Evolutionary conservation across 2,329 filamentous ascomycete species (phyloP).

Genomic region (Ceratocystis huliohia): DNA sequence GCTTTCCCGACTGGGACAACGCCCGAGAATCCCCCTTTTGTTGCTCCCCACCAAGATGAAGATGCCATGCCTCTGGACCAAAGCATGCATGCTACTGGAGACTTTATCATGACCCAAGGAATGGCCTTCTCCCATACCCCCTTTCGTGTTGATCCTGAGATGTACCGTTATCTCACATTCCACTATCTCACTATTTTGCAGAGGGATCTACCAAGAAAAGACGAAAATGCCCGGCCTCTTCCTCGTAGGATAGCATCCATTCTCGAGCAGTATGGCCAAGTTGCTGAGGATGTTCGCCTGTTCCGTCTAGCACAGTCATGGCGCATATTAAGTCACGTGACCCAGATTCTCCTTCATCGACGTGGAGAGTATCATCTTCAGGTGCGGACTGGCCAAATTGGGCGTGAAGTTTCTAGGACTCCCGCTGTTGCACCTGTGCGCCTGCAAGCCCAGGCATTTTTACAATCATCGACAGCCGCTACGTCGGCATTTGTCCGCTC

Average conservation of each 20-base stretch:
- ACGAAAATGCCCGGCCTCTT: slow-evolving; percentile 29
- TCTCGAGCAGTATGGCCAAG: slow-evolving; percentile 43
- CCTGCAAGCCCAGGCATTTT: neutral
- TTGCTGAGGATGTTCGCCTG: slow-evolving; percentile 43
- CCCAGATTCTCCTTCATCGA: slow-evolving; percentile 40
- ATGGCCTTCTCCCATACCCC: slow-evolving; percentile 50
- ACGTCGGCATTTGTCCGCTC: neutral
- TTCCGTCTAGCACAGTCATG: slow-evolving; percentile 53
- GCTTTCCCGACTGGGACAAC: slow-evolving; percentile 3
- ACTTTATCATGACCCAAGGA: slow-evolving; percentile 47
- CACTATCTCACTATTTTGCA: slow-evolving; percentile 44
- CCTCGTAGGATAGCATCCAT: slow-evolving; percentile 38
- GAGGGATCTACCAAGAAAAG: slow-evolving; percentile 33
- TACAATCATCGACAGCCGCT: neutral
- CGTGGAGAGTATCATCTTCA: slow-evolving; percentile 47
- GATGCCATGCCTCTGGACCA: slow-evolving; percentile 43
- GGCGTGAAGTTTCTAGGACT: slow-evolving; percentile 8
- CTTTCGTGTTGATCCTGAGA: slow-evolving; percentile 36
- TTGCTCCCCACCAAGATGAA: slow-evolving; percentile 31
- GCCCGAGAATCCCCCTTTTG: slow-evolving; percentile 24
- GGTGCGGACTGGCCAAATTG: slow-evolving; percentile 26
- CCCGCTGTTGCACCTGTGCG: slow-evolving; percentile 16
- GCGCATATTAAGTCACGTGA: slow-evolving; percentile 46
- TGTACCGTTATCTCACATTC: slow-evolving; percentile 44
- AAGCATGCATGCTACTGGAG: slow-evolving; percentile 43